Evolutionary conservation across 345 rosid genomes (phyloP), one percentile per base, ranked within the genome.

Genomic region (Linum lewisii): DNA sequence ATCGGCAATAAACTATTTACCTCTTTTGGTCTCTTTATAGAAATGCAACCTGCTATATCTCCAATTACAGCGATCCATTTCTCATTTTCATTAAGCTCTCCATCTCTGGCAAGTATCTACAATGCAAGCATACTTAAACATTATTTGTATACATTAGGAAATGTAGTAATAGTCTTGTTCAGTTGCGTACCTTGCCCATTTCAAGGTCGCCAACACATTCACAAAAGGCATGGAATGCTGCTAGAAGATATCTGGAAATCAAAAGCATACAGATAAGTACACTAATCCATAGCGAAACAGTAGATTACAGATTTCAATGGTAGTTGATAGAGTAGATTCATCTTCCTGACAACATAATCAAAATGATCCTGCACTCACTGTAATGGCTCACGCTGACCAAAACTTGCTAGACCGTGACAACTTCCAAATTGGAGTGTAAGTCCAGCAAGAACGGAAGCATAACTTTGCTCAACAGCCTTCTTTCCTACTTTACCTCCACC

Each of bases 131-230:
- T 21, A 53, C 52, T 54, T 1, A 5, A 5, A 54, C 38, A 24
- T 26, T 58, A 14, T 61, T 25, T 26, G n/a, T 16, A 25, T 63
- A 57, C 8, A 61, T 50, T 32, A 24, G 36, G 45, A 60, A 22
- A 14, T 23, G 42, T 51, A 50, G 52, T 38, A 21, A 6, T 4
- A 4, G 42, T 51, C 19, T 5, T 54, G 21, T 32, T 24, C 20
- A 52, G 24, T 13, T 37, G 57, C 45, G 59, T 84, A 92, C 98
- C 98, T 92, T 92, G 59, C 96, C 95, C 98, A 92, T 88, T 80
- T 92, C 98, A 66, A 92, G 83, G 72, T 92, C 98, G 57, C 98
- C 98, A 72, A 92, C 89, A 72, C 96, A 92, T 72, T 92, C 98
- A 77, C 98, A 92, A 67, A 92, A 92, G 59, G 95, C 88, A 71